phyloP scores from a whole-genome alignment of 148 eudicot species.

The Amaranthus hypochondriacus region DNA sequence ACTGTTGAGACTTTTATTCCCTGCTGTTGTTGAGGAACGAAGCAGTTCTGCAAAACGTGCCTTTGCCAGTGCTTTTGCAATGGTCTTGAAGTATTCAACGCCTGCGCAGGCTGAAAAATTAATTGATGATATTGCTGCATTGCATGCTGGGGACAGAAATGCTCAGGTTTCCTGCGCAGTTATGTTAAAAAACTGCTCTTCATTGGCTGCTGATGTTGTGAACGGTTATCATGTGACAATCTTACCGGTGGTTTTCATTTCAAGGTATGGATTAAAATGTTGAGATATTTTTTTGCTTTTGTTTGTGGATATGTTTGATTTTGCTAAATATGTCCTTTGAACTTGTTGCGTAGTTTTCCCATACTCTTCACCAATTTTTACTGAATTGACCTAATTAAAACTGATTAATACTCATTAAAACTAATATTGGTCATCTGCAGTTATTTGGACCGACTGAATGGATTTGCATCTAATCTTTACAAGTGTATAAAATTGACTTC shows the following conservation, averaged over 20 bases:
- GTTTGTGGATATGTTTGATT: not conserved
- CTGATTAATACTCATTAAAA: no score
- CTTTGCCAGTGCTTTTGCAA: conserved; percentile 90
- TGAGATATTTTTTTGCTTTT: not conserved
- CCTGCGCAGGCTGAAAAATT: conserved; percentile 67
- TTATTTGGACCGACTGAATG: no score
- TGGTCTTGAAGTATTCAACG: conserved; percentile 69
- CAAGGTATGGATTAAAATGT: conserved; percentile 52
- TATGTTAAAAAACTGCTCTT: conserved; percentile 74
- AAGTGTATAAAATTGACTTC: no score
- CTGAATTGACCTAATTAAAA: no score
- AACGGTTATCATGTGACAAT: conserved; percentile 67
- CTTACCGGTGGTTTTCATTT: conserved; percentile 74
- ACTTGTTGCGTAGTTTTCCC: not conserved
- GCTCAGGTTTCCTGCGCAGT: conserved; percentile 83
- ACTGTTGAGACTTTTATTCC: conserved; percentile 71
- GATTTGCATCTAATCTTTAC: no score
- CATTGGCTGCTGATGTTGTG: conserved; percentile 68
- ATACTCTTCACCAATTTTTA: no score
- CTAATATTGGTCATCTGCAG: no score
- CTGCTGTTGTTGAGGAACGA: conserved; percentile 73
- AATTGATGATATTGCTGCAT: conserved; percentile 70
- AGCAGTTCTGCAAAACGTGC: conserved; percentile 83
- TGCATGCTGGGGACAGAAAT: conserved; percentile 84
- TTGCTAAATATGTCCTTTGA: not conserved